These are phyloP conservation scores for Zizania palustris DNA, from an alignment of 202 grass and related monocot genomes.

Conservation along the genomic window DNA sequence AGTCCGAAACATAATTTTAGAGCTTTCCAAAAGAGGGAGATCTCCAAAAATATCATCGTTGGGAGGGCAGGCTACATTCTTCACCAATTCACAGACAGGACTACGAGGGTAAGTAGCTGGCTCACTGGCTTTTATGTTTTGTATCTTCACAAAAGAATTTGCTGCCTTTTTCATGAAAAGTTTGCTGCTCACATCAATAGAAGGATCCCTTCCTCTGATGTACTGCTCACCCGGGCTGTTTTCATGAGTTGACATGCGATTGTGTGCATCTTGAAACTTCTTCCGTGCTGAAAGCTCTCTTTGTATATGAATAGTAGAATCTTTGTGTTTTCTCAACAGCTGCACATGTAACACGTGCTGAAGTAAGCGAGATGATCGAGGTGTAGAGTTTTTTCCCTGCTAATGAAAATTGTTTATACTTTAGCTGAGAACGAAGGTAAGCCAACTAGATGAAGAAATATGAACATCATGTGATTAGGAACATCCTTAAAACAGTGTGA, in stretches of 20 bases:
- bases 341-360: slow-evolving; percentile 33
- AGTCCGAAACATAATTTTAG: slow-evolving; percentile 46
- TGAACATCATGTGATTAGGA: slow-evolving; percentile 12
- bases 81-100: slow-evolving; percentile 32
- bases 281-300: slow-evolving; percentile 40
- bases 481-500: background rate
- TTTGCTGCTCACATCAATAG: slow-evolving; percentile 13
- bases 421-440: slow-evolving; percentile 40
- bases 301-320: slow-evolving; percentile 29
- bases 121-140: slow-evolving; percentile 7
- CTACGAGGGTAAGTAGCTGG: slow-evolving; percentile 33
- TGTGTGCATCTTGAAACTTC: slow-evolving; percentile 30
- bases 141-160: slow-evolving; percentile 32
- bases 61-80: slow-evolving; percentile 38
- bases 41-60: slow-evolving; percentile 80
- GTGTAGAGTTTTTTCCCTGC: slow-evolving; percentile 49
- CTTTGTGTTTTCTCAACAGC: slow-evolving; percentile 48
- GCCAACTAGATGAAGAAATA: slow-evolving; percentile 22
- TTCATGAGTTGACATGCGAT: slow-evolving; percentile 23
- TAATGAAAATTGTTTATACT: slow-evolving; percentile 36
- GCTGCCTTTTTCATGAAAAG: slow-evolving; percentile 24
- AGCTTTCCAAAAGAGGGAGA: slow-evolving; percentile 60
- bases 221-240: slow-evolving; percentile 32
- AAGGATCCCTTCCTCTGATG: slow-evolving; percentile 14
- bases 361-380: slow-evolving; percentile 45